Evolutionary conservation across 2,329 filamentous ascomycete genomes (phyloP).

Genomic region (Pyrenochaeta sp.): DNA sequence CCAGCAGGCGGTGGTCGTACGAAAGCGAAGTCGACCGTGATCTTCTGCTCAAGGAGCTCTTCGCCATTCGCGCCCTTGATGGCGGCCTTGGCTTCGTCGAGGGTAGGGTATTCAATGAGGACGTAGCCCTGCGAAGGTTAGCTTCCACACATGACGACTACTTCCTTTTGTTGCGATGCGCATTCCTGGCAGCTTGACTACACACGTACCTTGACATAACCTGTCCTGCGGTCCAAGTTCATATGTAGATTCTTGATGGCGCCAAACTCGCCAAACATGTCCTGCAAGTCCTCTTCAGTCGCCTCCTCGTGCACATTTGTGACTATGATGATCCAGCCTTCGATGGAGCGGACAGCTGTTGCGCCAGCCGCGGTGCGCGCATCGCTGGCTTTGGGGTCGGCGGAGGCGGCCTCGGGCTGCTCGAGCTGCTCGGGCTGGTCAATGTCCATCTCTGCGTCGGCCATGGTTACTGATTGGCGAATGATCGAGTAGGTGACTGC

Average conservation of each 20-base stretch:
- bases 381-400: constrained; percentile 64
- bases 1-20: constrained; percentile 74
- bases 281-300: constrained; percentile 81
- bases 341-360: constrained; percentile 83
- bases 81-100: constrained; percentile 80
- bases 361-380: constrained; percentile 78
- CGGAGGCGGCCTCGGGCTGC: constrained; percentile 45
- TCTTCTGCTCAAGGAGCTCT: constrained; percentile 82
- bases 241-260: constrained; percentile 88
- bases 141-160: background rate
- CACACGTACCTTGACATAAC: constrained; percentile 80
- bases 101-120: constrained; percentile 82
- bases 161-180: background rate
- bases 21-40: constrained; percentile 85
- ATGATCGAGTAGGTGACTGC: constrained; percentile 5
- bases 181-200: background rate
- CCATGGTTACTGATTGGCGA: constrained; percentile 45
- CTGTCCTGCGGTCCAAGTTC: constrained; percentile 82
- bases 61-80: constrained; percentile 80
- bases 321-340: constrained; percentile 88
- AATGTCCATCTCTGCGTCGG: constrained; percentile 58
- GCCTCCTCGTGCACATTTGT: constrained; percentile 90
- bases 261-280: constrained; percentile 83
- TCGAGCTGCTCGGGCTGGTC: constrained; percentile 51
- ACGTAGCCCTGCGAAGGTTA: constrained; percentile 73